Evolutionary conservation across 176 grass and related monocot genomes (phyloP), one percentile per base, ranked within the genome.

Genomic region (Saccharum officinarum): DNA sequence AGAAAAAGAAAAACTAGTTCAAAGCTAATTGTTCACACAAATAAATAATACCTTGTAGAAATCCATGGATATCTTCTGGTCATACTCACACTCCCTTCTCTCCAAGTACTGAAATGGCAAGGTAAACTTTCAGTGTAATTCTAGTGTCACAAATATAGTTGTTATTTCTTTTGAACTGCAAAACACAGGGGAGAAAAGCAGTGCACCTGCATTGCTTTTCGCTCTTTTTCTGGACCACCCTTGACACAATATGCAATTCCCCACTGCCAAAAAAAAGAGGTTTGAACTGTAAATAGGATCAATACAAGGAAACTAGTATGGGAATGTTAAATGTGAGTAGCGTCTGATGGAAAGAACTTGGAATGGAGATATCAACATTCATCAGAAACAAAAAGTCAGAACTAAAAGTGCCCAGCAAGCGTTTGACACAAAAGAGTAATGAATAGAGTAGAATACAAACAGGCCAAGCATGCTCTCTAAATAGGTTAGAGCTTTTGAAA

Each of bases 51-150:
- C 95, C 91, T 86, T 86, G 86, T 89, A 98, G 80, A 98, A 95
- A 54, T 98, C 89, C 22, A 98, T 91, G 84, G 77, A 87, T 41
- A 87, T 86, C 41, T 95, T 94, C 81, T 80, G 81, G 59, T 98
- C 96, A 87, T 98, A 98, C 79, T 95, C 96, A 14, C 96, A 98
- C 69, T 98, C 96, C 60, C 96, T 93, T 82, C 83, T 93, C 84
- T 92, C 89, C 85, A 98, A 87, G 86, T 95, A 98, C 96, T 98
- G 87, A 22, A 75, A 87, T 75, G 18, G n/a, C 7, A 72, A 81
- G 66, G 61, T 16, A 66, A 54, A 28, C 37, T n/a, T 26, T 59
- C 34, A 76, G 18, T 71, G 39, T 59, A 88, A 82, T 59, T 65
- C 61, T 61, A 77, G 30, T 33, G 31, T 54, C 23, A 22, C 31